phyloP scores from a whole-genome alignment of 2,329 filamentous ascomycete species.

The Xylaria sp. region DNA sequence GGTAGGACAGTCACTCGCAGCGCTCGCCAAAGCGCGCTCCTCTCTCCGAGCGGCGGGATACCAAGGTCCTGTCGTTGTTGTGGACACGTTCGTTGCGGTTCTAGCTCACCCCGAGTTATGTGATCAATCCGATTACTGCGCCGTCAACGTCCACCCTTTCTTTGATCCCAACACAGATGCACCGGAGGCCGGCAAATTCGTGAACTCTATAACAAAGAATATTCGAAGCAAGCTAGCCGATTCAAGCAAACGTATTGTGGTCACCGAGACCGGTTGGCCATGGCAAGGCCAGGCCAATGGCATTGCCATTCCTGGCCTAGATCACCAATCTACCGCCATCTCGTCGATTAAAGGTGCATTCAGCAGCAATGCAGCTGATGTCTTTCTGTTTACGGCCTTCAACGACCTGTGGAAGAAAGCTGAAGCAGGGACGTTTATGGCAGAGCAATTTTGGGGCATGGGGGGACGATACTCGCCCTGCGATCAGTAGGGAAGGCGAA shows the following conservation, averaged over 20 bases:
- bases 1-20: slow-evolving; percentile 59
- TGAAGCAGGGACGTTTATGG: slow-evolving; percentile 64
- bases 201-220: slow-evolving; percentile 58
- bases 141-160: slow-evolving; percentile 83
- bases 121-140: slow-evolving; percentile 75
- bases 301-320: slow-evolving; percentile 68
- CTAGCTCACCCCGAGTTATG: slow-evolving; percentile 72
- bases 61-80: slow-evolving; percentile 74
- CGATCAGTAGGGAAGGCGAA: slow-evolving; percentile 28
- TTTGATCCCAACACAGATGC: slow-evolving; percentile 71
- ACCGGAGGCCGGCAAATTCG: slow-evolving; percentile 68
- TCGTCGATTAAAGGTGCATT: slow-evolving; percentile 67
- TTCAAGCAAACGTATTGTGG: slow-evolving; percentile 64
- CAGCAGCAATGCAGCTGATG: slow-evolving; percentile 50
- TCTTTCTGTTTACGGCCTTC: slow-evolving; percentile 80
- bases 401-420: slow-evolving; percentile 81
- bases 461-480: slow-evolving; percentile 40
- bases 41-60: slow-evolving; percentile 69
- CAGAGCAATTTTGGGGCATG: slow-evolving; percentile 81
- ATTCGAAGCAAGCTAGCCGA: slow-evolving; percentile 51
- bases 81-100: slow-evolving; percentile 78
- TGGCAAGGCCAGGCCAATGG: slow-evolving; percentile 69
- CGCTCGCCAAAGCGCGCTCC: slow-evolving; percentile 61
- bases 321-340: slow-evolving; percentile 71
- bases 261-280: slow-evolving; percentile 89